phyloP scores from a whole-genome alignment of 108 stramenopile genomes.

The Cyclotella kingstonii region DNA sequence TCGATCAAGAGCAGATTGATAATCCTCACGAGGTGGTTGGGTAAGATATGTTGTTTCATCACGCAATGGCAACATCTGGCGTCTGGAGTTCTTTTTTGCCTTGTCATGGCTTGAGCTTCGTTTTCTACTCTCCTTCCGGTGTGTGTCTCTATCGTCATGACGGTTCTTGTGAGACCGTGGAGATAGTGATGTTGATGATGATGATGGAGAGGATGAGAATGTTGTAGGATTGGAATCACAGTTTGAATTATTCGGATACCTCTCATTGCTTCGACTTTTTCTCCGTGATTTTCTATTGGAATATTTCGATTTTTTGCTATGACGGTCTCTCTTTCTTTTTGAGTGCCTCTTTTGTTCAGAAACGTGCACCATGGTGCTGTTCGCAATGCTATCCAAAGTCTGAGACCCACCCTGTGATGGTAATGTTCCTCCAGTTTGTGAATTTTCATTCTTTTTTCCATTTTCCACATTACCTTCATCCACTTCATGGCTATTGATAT shows the following conservation, averaged over 20 bases:
- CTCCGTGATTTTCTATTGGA: background rate
- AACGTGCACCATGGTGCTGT: too few relatives aligned
- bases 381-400: too few relatives aligned
- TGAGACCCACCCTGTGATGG: too few relatives aligned
- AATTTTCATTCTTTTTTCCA: background rate
- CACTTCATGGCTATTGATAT: background rate
- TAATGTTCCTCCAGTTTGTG: background rate
- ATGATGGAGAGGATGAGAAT: background rate
- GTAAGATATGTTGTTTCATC: background rate
- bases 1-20: background rate
- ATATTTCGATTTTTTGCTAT: too few relatives aligned
- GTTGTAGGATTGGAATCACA: background rate
- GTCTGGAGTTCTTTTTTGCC: too few relatives aligned
- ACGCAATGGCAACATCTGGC: background rate
- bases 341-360: too few relatives aligned
- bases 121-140: background rate
- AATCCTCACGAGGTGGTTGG: background rate
- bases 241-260: background rate
- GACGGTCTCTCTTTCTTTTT: too few relatives aligned
- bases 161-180: too few relatives aligned
- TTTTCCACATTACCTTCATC: background rate
- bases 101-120: background rate
- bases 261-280: background rate
- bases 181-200: background rate
- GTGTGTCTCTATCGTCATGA: background rate